Evolutionary conservation across 495 filamentous ascomycete genomes (phyloP).

Genomic region (Penicillium chermesinum): DNA sequence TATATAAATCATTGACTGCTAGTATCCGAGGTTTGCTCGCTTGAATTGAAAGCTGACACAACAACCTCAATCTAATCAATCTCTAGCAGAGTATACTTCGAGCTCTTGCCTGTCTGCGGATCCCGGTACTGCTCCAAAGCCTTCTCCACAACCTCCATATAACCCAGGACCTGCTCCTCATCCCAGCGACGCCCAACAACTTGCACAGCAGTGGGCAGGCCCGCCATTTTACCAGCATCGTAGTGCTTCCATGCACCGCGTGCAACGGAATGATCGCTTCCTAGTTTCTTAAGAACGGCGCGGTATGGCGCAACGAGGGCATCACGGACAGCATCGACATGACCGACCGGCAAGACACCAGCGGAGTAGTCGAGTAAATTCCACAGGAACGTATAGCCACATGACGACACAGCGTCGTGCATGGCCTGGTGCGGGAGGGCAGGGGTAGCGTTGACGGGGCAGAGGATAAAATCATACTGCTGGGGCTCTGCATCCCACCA

Average conservation of each 20-base stretch:
- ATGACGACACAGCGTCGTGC: conserved; percentile 78
- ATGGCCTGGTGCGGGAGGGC: conserved; percentile 86
- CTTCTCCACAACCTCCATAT: conserved; percentile 75
- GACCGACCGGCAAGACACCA: conserved; percentile 81
- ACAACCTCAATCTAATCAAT: conserved; percentile 32
- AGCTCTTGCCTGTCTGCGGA: conserved; percentile 37
- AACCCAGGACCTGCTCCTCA: conserved; percentile 86
- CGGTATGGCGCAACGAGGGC: conserved; percentile 53
- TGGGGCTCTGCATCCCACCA: conserved; percentile 69
- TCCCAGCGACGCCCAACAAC: conserved; percentile 78
- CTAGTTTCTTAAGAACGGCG: conserved; percentile 36
- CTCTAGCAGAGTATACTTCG: conserved; percentile 61
- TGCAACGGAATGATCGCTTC: conserved; percentile 68
- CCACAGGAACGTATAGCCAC: conserved; percentile 94
- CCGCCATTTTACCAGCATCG: conserved; percentile 76
- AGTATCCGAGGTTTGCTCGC: not conserved
- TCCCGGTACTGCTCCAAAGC: conserved; percentile 54
- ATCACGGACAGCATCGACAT: conserved; percentile 69
- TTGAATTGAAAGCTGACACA: not conserved
- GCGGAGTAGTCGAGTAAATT: conserved; percentile 88
- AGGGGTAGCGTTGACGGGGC: conserved; percentile 84
- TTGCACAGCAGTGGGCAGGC: conserved; percentile 82
- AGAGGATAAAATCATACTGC: conserved; percentile 72
- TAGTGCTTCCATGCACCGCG: conserved; percentile 84
- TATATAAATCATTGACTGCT: no score